A percentile compares a stretch with the other conserved stretches of the same genome.
These are phyloP conservation scores for Nitzschia sp. DNA, from an alignment of 108 stramenopile genomes.

Conservation along the genomic window DNA sequence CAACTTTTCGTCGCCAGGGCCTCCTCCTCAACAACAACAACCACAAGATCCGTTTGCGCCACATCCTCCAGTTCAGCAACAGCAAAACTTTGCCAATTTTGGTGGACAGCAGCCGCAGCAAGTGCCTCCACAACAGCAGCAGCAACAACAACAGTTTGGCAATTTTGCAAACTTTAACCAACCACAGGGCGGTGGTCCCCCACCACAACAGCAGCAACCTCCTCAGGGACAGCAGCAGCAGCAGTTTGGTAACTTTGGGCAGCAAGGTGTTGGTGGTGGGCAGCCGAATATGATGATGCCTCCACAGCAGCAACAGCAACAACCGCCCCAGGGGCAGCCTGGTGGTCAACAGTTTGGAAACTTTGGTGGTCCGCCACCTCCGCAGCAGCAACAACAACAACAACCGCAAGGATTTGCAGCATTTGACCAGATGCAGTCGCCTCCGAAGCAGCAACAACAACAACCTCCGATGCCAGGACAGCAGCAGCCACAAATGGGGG, in stretches of 20 bases:
- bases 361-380: slow-evolving; percentile 4
- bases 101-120: slow-evolving; percentile 29
- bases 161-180: slow-evolving; percentile 18
- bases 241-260: slow-evolving; percentile 4
- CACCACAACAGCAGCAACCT: slow-evolving; percentile 16
- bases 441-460: slow-evolving; percentile 20
- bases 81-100: slow-evolving; percentile 31
- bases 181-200: background rate
- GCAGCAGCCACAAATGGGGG: slow-evolving; percentile 20
- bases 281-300: too few relatives aligned
- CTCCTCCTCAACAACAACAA: slow-evolving; percentile 28
- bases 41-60: slow-evolving; percentile 18
- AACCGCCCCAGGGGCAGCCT: slow-evolving; percentile 9
- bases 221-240: background rate
- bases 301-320: slow-evolving; percentile 1
- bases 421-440: slow-evolving; percentile 21
- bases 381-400: slow-evolving; percentile 34
- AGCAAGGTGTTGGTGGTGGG: slow-evolving; percentile 14
- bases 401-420: slow-evolving; percentile 22
- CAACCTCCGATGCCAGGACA: slow-evolving; percentile 26
- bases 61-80: slow-evolving; percentile 39
- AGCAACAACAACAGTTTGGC: slow-evolving; percentile 14
- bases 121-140: slow-evolving; percentile 30
- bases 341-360: background rate
- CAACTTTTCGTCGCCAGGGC: slow-evolving; percentile 21